These are phyloP conservation scores for Aspergillus bertholletiae DNA, from an alignment of 495 filamentous ascomycete genomes.

Conservation along the genomic window DNA sequence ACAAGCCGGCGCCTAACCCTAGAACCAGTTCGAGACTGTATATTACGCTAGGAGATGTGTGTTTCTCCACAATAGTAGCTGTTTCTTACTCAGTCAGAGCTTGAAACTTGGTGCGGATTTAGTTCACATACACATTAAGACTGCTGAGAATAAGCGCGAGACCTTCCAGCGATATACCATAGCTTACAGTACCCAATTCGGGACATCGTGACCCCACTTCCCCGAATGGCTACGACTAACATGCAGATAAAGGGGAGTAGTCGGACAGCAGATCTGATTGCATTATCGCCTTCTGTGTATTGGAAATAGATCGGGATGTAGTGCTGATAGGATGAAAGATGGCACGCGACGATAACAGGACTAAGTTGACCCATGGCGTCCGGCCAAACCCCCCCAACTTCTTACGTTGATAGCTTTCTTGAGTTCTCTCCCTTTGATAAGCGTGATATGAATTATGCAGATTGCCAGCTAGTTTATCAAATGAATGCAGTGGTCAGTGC, in stretches of 20 bases:
- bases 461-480: no score
- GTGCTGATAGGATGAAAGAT: no score
- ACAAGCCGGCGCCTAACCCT: constrained; percentile 48
- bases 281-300: constrained; percentile 35
- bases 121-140: constrained; percentile 12
- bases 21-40: constrained; percentile 54
- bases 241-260: constrained; percentile 25
- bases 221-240: constrained; percentile 14
- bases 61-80: constrained; percentile 23
- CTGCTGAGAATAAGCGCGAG: constrained; percentile 5
- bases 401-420: no score
- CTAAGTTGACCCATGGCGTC: no score
- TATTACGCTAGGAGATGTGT: constrained; percentile 33
- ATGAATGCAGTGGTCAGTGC: no score
- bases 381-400: no score
- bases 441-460: no score
- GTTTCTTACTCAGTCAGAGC: background rate
- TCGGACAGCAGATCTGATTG: constrained; percentile 36
- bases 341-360: no score
- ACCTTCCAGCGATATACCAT: constrained; percentile 41
- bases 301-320: constrained; percentile 50
- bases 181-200: constrained; percentile 50
- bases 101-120: background rate
- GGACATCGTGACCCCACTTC: constrained; percentile 41
- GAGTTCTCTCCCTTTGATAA: no score